Conservation (phyloP, 805 yeast genomes). For the Yamadazyma endophytica region DNA sequence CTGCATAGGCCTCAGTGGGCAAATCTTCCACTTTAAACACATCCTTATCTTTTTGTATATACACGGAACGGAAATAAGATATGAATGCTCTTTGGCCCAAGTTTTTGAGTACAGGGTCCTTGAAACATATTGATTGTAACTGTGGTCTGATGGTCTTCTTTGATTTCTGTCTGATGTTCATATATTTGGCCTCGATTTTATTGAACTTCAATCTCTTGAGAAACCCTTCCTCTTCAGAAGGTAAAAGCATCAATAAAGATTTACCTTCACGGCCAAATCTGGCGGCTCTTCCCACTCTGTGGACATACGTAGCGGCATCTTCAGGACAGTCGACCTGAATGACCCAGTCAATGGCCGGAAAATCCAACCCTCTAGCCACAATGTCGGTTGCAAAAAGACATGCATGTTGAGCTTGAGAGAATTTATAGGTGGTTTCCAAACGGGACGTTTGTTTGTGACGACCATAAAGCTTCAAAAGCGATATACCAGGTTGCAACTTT, state of each 20-base stretch:
- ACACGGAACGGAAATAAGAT: slow-evolving; percentile 81
- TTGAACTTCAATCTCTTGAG: slow-evolving; percentile 55
- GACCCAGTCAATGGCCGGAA: slow-evolving; percentile 95
- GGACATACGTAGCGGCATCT: slow-evolving; percentile 83
- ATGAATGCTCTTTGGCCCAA: slow-evolving; percentile 94
- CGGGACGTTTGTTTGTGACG: slow-evolving; percentile 88
- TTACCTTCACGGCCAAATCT: slow-evolving; percentile 82
- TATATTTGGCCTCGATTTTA: slow-evolving; percentile 64
- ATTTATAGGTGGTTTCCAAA: slow-evolving; percentile 74
- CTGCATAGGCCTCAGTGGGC: slow-evolving; percentile 81
- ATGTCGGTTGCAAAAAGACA: slow-evolving; percentile 88
- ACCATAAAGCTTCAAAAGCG: slow-evolving; percentile 80
- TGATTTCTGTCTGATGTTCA: slow-evolving; percentile 72
- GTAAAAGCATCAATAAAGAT: slow-evolving; percentile 77
- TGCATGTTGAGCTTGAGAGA: slow-evolving; percentile 71
- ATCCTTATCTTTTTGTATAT: slow-evolving; percentile 81
- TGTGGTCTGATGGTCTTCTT: slow-evolving; percentile 75
- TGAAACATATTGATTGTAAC: slow-evolving; percentile 84
- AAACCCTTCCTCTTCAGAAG: slow-evolving; percentile 78
- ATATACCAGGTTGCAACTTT: slow-evolving; percentile 87
- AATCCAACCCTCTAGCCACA: slow-evolving; percentile 88
- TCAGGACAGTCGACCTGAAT: slow-evolving; percentile 90
- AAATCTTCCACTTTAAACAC: slow-evolving; percentile 74
- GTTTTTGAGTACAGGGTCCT: slow-evolving; percentile 87
- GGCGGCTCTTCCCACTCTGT: slow-evolving; percentile 87